Evolutionary conservation across 2,329 filamentous ascomycete genomes (phyloP).

Genomic region (Fusarium ambrosium): DNA sequence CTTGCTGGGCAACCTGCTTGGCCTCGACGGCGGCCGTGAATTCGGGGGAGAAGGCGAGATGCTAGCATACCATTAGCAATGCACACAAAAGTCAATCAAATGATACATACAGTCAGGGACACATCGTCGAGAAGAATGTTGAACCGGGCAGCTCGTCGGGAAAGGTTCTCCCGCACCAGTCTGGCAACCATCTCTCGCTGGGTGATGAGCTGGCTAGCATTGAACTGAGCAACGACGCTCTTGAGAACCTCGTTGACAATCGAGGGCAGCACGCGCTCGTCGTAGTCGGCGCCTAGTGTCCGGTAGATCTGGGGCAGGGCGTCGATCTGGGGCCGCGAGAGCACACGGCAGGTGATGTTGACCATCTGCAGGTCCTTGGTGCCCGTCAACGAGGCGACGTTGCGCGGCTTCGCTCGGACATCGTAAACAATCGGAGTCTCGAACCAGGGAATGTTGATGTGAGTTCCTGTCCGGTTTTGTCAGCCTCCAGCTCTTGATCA

Average conservation of each 20-base stretch:
- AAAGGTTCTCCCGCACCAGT: constrained; percentile 92
- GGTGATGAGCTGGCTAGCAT: constrained; percentile 97
- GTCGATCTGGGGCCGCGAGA: constrained; percentile 88
- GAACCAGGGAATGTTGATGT: constrained; percentile 95
- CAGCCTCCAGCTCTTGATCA: constrained; percentile 31
- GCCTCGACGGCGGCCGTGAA: constrained; percentile 81
- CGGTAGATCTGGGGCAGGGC: constrained; percentile 97
- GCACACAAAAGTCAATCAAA: too few species aligned
- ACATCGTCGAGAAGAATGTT: constrained; percentile 99
- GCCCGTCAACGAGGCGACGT: constrained; percentile 95
- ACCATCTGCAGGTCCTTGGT: constrained; percentile 99
- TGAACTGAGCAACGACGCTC: constrained; percentile 99
- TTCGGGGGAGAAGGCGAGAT: constrained; percentile 80
- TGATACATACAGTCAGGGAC: constrained; percentile 82
- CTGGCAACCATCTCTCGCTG: constrained; percentile 97
- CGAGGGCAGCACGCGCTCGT: constrained; percentile 94
- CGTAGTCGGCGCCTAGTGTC: constrained; percentile 94
- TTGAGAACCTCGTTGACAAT: constrained; percentile 99
- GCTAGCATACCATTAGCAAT: constrained; percentile 56
- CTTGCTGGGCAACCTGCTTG: constrained; percentile 86
- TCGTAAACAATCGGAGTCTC: constrained; percentile 98
- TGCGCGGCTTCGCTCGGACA: constrained; percentile 96
- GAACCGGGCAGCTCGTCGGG: constrained; percentile 91
- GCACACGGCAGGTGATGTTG: constrained; percentile 99
- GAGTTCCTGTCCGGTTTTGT: constrained; percentile 75